These are phyloP conservation scores for Copromyces sp. DNA, from an alignment of 495 filamentous ascomycete genomes.

Conservation along the genomic window DNA sequence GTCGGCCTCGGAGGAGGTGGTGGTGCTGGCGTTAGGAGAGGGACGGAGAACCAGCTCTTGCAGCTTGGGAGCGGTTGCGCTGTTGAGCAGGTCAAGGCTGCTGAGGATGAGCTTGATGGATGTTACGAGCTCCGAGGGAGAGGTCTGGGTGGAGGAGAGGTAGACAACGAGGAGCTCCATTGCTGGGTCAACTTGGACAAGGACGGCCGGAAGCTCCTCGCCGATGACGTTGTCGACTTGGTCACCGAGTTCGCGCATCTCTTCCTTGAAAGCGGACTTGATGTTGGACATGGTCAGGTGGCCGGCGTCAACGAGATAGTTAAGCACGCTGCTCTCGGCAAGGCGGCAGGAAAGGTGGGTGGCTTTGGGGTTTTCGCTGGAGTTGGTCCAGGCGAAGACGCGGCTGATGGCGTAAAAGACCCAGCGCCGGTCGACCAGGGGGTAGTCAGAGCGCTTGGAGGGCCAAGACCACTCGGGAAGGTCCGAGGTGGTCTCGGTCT, in stretches of 20 bases:
- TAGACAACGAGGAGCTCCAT: constrained; percentile 48
- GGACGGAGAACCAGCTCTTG: constrained; percentile 10
- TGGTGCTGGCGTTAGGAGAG: not conserved
- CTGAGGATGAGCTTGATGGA: constrained; percentile 39
- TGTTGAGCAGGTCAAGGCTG: constrained; percentile 39
- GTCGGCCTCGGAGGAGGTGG: not conserved
- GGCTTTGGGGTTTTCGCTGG: constrained; percentile 16
- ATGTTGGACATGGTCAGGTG: constrained; percentile 52
- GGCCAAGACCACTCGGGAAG: constrained; percentile 31
- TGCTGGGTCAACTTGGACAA: constrained; percentile 51
- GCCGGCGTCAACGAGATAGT: constrained; percentile 54
- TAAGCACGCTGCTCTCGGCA: constrained; percentile 42
- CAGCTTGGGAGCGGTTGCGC: constrained; percentile 16
- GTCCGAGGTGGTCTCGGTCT: not conserved
- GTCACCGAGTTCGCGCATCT: constrained; percentile 27
- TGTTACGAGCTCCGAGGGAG: constrained; percentile 35
- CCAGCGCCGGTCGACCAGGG: constrained; percentile 41
- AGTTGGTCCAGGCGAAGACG: constrained; percentile 33
- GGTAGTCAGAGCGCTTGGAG: constrained; percentile 27
- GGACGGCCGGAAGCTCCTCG: constrained; percentile 47
- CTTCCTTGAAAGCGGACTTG: constrained; percentile 47
- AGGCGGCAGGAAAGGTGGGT: constrained; percentile 38
- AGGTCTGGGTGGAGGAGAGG: constrained; percentile 40
- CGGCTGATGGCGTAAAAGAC: constrained; percentile 41
- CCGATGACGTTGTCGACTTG: constrained; percentile 33